These are phyloP conservation scores for Talaromyces thailandensis DNA, from an alignment of 495 filamentous ascomycete genomes.

Conservation along the genomic window DNA sequence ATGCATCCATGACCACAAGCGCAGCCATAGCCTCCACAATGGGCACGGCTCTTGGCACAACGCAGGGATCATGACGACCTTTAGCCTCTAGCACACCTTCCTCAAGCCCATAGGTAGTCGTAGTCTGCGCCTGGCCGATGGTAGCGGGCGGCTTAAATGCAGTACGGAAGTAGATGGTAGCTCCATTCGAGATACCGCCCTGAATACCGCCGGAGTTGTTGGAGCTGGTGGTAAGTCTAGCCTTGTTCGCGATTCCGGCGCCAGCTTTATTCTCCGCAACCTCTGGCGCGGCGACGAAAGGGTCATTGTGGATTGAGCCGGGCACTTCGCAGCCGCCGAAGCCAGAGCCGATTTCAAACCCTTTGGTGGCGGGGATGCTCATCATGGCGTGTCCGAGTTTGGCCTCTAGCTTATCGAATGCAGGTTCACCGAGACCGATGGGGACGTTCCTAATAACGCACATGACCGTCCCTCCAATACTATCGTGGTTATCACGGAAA, in stretches of 20 bases:
- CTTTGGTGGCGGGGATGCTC: conserved; percentile 93
- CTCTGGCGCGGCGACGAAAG: conserved; percentile 58
- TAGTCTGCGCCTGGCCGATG: conserved; percentile 85
- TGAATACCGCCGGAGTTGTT: conserved; percentile 97
- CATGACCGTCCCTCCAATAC: conserved; percentile 92
- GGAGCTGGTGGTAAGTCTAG: conserved; percentile 73
- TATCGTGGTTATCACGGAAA: conserved; percentile 72
- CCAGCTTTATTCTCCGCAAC: conserved; percentile 26
- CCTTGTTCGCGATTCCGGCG: conserved; percentile 29
- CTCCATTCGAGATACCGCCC: conserved; percentile 93
- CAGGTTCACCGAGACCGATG: conserved; percentile 83
- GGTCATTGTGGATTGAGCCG: conserved; percentile 88
- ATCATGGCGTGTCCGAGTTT: conserved; percentile 94
- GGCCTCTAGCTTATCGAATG: conserved; percentile 95
- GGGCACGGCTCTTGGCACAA: conserved; percentile 86
- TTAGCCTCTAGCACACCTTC: conserved; percentile 84
- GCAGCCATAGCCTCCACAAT: conserved; percentile 97
- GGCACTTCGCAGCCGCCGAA: conserved; percentile 83
- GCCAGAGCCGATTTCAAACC: conserved; percentile 92
- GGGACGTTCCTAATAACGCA: conserved; percentile 92
- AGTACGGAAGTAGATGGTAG: conserved; percentile 88
- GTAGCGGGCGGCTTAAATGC: conserved; percentile 96
- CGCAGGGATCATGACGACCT: conserved; percentile 92
- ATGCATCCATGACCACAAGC: conserved; percentile 83
- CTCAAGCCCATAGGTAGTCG: conserved; percentile 66